Evolutionary conservation across 371 early-diverging fungal genomes (phyloP).

Genomic region (Mortierella sp.): DNA sequence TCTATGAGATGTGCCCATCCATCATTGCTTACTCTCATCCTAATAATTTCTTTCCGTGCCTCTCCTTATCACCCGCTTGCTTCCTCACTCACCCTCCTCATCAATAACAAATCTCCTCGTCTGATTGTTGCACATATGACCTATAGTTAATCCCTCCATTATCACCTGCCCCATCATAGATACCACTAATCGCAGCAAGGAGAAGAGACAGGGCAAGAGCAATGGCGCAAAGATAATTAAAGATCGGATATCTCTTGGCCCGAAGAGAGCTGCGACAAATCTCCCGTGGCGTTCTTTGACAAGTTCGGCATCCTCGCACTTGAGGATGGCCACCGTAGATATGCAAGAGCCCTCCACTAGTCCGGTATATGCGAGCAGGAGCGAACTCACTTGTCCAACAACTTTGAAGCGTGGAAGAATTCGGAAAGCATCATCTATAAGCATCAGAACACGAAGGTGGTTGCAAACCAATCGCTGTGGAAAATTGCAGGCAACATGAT

Average conservation of each 20-base stretch:
- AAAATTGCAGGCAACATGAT: slow-evolving; percentile 28
- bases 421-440: slow-evolving; percentile 17
- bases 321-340: slow-evolving; percentile 19
- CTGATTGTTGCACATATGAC: too few relatives aligned
- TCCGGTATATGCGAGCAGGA: background rate
- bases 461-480: slow-evolving; percentile 21
- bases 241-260: slow-evolving; percentile 10
- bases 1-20: background rate
- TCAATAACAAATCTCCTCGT: too few relatives aligned
- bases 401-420: slow-evolving; percentile 24
- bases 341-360: slow-evolving; percentile 1
- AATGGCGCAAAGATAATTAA: background rate
- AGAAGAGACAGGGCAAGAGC: background rate
- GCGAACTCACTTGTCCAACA: slow-evolving; percentile 6
- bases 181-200: slow-evolving; percentile 1
- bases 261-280: slow-evolving; percentile 10
- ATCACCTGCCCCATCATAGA: slow-evolving; percentile 8
- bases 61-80: background rate
- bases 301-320: slow-evolving; percentile 8
- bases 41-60: background rate
- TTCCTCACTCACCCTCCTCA: too few relatives aligned
- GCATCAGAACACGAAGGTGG: slow-evolving; percentile 9
- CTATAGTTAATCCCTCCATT: too few relatives aligned
- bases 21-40: background rate
- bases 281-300: slow-evolving; percentile 12